Percentiles rank a stretch among this genome's conserved stretches.
Evolutionary conservation across 352 stramenopile species (phyloP).

Genomic region (Pythium graminicola): DNA sequence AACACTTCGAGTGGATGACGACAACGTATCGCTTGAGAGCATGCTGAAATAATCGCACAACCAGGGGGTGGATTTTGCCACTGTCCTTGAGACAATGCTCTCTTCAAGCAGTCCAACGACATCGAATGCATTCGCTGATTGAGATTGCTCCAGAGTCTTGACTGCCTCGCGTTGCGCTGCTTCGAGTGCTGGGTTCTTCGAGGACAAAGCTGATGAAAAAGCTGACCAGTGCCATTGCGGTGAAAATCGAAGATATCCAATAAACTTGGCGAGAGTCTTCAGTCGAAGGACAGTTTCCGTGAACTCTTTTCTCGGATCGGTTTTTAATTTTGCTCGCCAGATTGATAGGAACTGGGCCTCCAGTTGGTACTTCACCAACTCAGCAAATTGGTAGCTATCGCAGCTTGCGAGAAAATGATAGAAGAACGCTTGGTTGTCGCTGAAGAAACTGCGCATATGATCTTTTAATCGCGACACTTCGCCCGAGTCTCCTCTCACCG

Average conservation of each 20-base stretch:
- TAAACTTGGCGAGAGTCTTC: constrained; percentile 63
- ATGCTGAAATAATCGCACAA: constrained; percentile 60
- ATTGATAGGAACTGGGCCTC: constrained; percentile 41
- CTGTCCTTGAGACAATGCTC: constrained; percentile 30
- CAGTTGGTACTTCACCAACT: constrained; percentile 52
- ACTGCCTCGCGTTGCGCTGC: constrained; percentile 46
- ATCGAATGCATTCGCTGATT: constrained; percentile 31
- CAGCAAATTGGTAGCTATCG: constrained; percentile 57
- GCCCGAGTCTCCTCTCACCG: background rate
- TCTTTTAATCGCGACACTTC: constrained; percentile 22
- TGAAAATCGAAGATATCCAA: constrained; percentile 56
- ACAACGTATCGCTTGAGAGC: constrained; percentile 46
- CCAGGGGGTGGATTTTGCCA: constrained; percentile 62
- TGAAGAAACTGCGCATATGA: constrained; percentile 37
- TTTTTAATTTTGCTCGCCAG: constrained; percentile 10
- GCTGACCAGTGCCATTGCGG: constrained; percentile 51
- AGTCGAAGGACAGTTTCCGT: constrained; percentile 50
- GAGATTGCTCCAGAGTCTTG: constrained; percentile 33
- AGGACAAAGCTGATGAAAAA: constrained; percentile 24
- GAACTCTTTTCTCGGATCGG: constrained; percentile 50
- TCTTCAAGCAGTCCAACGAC: constrained; percentile 36
- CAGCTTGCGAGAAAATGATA: constrained; percentile 60
- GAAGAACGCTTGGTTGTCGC: constrained; percentile 72
- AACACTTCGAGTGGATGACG: constrained; percentile 41
- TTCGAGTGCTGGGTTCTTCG: constrained; percentile 45